A percentile compares a stretch with the other conserved stretches of the same genome.
Conservation (phyloP, 306 rosid genomes). For the Argentina anserina region DNA sequence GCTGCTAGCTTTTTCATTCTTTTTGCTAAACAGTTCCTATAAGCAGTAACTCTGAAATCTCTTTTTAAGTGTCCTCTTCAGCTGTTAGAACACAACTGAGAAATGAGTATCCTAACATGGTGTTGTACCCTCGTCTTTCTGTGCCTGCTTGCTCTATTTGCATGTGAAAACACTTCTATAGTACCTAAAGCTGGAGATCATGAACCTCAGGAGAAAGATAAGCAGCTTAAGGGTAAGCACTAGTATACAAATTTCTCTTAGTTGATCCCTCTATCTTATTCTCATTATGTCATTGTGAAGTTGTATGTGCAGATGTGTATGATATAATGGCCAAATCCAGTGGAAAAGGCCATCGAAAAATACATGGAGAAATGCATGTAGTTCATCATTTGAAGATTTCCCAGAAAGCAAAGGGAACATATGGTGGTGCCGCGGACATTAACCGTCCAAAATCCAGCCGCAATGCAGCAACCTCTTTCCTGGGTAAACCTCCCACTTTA, state of each 20-base stretch:
- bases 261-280: not conserved
- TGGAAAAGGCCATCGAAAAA: slow-evolving; percentile 21
- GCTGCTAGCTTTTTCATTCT: not conserved
- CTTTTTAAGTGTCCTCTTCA: not conserved
- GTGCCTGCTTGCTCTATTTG: slow-evolving; percentile 27
- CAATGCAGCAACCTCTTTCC: slow-evolving; percentile 20
- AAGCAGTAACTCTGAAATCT: not conserved
- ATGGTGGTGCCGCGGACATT: slow-evolving; percentile 34
- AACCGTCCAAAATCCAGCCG: slow-evolving; percentile 18
- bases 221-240: slow-evolving; percentile 34
- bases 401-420: slow-evolving; percentile 20
- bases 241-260: not conserved
- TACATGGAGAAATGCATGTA: slow-evolving; percentile 22
- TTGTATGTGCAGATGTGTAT: slow-evolving; percentile 27
- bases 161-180: slow-evolving; percentile 22
- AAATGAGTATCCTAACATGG: slow-evolving; percentile 25
- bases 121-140: slow-evolving; percentile 23
- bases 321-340: slow-evolving; percentile 15
- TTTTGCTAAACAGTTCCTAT: not conserved
- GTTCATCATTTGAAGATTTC: slow-evolving; percentile 14
- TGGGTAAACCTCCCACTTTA: slow-evolving; percentile 22
- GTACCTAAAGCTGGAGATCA: slow-evolving; percentile 10
- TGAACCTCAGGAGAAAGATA: slow-evolving; percentile 18
- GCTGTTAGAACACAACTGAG: slow-evolving; percentile 2
- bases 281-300: not conserved